Percentiles rank a stretch among this genome's conserved stretches.
Evolutionary conservation across 495 filamentous ascomycete genomes (phyloP).

Genomic region (Hyphodiscus hymeniophilus): DNA sequence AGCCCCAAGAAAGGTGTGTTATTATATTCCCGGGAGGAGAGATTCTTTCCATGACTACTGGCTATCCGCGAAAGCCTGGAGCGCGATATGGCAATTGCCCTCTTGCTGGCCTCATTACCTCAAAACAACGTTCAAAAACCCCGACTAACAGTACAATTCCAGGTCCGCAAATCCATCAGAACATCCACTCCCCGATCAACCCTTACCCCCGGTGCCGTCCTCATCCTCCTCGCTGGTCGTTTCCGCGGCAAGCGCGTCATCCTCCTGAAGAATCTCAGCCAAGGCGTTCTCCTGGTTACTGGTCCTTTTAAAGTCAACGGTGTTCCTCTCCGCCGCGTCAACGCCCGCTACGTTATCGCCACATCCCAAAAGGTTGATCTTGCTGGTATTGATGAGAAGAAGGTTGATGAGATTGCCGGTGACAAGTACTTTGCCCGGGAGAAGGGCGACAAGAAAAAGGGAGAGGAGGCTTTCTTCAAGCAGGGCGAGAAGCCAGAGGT

Average conservation of each 20-base stretch:
- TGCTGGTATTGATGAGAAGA: constrained; percentile 68
- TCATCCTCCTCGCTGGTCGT: constrained; percentile 98
- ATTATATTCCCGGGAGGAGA: neutral
- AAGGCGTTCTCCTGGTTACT: constrained; percentile 97
- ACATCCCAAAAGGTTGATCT: constrained; percentile 88
- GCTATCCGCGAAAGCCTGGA: neutral
- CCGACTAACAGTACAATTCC: constrained; percentile 14
- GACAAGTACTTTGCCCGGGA: constrained; percentile 93
- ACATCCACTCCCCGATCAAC: constrained; percentile 74
- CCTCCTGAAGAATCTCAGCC: constrained; percentile 90
- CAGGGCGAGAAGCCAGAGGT: constrained; percentile 96
- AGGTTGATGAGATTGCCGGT: constrained; percentile 74
- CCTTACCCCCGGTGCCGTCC: constrained; percentile 85
- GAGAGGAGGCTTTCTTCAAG: constrained; percentile 97
- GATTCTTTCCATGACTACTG: constrained; percentile 6
- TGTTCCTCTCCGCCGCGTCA: constrained; percentile 95
- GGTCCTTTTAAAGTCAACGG: constrained; percentile 99
- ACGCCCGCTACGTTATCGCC: constrained; percentile 97
- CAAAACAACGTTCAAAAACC: neutral
- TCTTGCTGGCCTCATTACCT: neutral
- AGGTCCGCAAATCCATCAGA: constrained; percentile 94
- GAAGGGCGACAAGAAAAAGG: constrained; percentile 82
- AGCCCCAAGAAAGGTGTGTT: constrained; percentile 85
- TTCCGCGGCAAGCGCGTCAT: constrained; percentile 99
- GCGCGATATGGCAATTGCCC: constrained; percentile 10